phyloP scores from a whole-genome alignment of 371 early-diverging fungal genomes.

The Circinella umbellata region DNA sequence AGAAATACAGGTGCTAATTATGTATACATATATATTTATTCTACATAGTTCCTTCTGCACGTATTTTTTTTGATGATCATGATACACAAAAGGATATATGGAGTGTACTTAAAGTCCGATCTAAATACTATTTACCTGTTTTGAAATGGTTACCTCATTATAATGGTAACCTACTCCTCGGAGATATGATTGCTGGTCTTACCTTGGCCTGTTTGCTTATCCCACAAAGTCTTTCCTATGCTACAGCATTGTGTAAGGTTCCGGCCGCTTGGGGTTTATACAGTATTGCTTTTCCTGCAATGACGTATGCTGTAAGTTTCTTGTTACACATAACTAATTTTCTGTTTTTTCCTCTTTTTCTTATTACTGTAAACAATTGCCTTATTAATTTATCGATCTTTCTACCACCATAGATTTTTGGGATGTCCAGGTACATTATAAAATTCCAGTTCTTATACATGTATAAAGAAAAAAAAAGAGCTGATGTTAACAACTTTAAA shows the following conservation, averaged over 20 bases:
- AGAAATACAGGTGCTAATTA: too few species aligned
- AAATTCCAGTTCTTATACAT: too few species aligned
- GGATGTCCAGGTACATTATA: conserved; percentile 75
- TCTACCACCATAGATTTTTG: conserved; percentile 62
- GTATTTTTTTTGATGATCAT: conserved; percentile 17
- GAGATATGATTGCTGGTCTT: conserved; percentile 85
- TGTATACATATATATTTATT: too few species aligned
- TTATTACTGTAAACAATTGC: too few species aligned
- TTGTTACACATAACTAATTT: too few species aligned
- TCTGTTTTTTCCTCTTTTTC: too few species aligned
- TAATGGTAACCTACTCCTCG: conserved; percentile 46
- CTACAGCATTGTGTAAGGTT: conserved; percentile 80
- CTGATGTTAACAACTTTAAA: not conserved
- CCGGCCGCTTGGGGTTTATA: conserved; percentile 90
- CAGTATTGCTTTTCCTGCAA: conserved; percentile 79
- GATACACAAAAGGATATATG: conserved; percentile 40
- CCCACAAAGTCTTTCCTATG: conserved; percentile 91
- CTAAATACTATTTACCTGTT: conserved; percentile 90
- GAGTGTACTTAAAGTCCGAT: conserved; percentile 56
- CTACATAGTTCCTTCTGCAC: conserved; percentile 42
- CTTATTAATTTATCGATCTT: not conserved
- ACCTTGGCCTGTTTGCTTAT: conserved; percentile 89
- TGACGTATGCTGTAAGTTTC: conserved; percentile 67
- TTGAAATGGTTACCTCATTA: conserved; percentile 89
- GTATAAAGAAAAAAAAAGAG: too few species aligned